Conservation (phyloP, 768 basidiomycete genomes). For the Tulasnella sp. region DNA sequence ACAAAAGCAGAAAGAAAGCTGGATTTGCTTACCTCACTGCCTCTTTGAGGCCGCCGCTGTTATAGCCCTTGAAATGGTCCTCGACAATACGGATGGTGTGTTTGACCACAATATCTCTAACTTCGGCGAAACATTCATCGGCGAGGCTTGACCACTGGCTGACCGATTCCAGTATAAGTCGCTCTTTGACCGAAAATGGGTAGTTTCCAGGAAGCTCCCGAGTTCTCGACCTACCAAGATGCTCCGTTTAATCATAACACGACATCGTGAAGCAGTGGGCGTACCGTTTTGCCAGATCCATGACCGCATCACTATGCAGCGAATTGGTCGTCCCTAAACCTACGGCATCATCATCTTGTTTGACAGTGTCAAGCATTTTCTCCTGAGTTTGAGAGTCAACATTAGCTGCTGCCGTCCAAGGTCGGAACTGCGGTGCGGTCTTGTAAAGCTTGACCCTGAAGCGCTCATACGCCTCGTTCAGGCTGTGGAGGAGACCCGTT, state of each 20-base stretch:
- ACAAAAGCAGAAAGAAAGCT: no score
- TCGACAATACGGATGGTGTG: neutral
- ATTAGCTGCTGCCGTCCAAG: conserved; percentile 46
- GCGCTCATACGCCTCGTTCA: conserved; percentile 53
- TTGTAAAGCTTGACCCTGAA: conserved; percentile 56
- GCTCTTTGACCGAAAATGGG: conserved; percentile 56
- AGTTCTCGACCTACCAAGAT: conserved; percentile 58
- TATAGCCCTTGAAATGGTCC: conserved; percentile 12
- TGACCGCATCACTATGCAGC: conserved; percentile 38
- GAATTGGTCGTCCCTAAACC: conserved; percentile 48
- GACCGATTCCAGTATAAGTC: conserved; percentile 21
- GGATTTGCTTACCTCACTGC: conserved; percentile 1
- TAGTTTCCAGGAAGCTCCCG: conserved; percentile 71
- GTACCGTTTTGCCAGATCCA: conserved; percentile 36
- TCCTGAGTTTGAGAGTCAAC: neutral
- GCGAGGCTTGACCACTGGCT: conserved; percentile 1
- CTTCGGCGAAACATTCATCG: neutral
- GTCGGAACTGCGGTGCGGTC: conserved; percentile 64
- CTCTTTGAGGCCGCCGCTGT: conserved; percentile 16
- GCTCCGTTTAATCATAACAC: neutral
- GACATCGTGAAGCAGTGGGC: neutral
- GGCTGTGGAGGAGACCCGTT: conserved; percentile 54
- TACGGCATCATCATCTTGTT: conserved; percentile 44
- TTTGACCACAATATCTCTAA: conserved; percentile 6
- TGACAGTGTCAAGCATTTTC: conserved; percentile 33